A percentile compares a stretch with the other conserved stretches of the same genome.
These are phyloP conservation scores for Pythium graminicola DNA, from an alignment of 352 stramenopile species.

Conservation along the genomic window DNA sequence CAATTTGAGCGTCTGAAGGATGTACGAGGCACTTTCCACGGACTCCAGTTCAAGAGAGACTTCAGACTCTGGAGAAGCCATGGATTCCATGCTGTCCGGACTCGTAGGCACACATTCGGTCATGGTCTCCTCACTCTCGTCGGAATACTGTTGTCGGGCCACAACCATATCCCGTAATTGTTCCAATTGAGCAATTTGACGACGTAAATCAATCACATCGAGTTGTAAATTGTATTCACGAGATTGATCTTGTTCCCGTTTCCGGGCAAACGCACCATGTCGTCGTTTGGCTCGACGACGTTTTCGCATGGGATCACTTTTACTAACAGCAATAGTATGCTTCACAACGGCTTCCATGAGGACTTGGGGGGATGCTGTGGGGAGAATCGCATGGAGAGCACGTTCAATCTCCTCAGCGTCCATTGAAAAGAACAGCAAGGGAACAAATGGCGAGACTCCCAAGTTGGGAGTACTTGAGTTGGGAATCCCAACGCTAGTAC, in stretches of 20 bases:
- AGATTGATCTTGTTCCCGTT: slow-evolving; percentile 15
- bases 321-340: slow-evolving; percentile 6
- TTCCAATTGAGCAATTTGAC: slow-evolving; percentile 15
- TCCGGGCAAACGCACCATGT: slow-evolving; percentile 18
- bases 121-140: background rate
- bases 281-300: slow-evolving; percentile 7
- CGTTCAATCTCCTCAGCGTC: slow-evolving; percentile 10
- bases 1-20: too few species aligned
- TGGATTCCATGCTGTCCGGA: too few species aligned
- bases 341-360: slow-evolving; percentile 21
- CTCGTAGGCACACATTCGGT: background rate
- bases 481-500: too few species aligned
- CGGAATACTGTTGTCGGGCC: slow-evolving; percentile 2
- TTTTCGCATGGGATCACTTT: background rate
- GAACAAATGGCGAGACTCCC: too few species aligned
- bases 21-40: too few species aligned
- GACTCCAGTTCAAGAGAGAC: too few species aligned
- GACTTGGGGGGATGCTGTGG: slow-evolving; percentile 5
- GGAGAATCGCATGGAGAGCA: slow-evolving; percentile 19
- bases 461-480: too few species aligned
- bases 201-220: slow-evolving; percentile 17
- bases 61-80: too few species aligned
- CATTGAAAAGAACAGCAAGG: too few species aligned
- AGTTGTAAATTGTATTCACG: slow-evolving; percentile 18
- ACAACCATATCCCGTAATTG: slow-evolving; percentile 14